Evolutionary conservation across 306 rosid species (phyloP), one percentile per base, ranked within the genome.

Genomic region (Acacia melanoxylon): DNA sequence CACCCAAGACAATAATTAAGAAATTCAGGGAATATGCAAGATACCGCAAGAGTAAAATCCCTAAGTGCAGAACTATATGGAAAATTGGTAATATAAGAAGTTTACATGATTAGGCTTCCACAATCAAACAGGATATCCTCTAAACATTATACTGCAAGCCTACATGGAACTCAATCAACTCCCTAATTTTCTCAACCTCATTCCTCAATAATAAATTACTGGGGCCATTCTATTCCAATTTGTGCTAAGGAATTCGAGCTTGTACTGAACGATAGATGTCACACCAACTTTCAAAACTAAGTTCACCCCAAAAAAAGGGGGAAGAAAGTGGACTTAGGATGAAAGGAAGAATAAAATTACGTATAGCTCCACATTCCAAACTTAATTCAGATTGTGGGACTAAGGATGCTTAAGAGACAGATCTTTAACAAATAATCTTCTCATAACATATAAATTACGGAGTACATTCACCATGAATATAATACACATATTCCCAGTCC

Each of bases 21-120:
- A 69, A 69, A 46, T n/a, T 69, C 74, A 42, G 56, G 29, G 20
- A 70, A 52, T 63, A 70, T 13, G 76, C 84, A 71, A 44, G 83
- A 54, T 22, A 33, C 35, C 29, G 41, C 51, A 61, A 75, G 24
- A n/a, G 8, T 13, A 31, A 58, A 77, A 74, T 15, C 81, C 69
- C 61, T 42, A 20, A 69, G 40, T 45, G 72, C 54, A 68, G 17
- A 82, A 48, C 54, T 33, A 15, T 4, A 31, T 16, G 48, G 48
- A 29, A 58, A 58, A 22, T n/a, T 22, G 6, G 31, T 22, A 22
- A 62, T 46, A 20, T 35, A 68, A 40, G 49, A 68, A 56, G 19
- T 68, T 54, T 56, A 68, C 19, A 44, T 45, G 12, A 66, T 54
- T 22, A 27, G 68, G 78, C 48, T 58, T 63, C 27, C 33, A 46